These are phyloP conservation scores for Hydrangea macrophylla DNA, from an alignment of 148 eudicot genomes.

Conservation along the genomic window DNA sequence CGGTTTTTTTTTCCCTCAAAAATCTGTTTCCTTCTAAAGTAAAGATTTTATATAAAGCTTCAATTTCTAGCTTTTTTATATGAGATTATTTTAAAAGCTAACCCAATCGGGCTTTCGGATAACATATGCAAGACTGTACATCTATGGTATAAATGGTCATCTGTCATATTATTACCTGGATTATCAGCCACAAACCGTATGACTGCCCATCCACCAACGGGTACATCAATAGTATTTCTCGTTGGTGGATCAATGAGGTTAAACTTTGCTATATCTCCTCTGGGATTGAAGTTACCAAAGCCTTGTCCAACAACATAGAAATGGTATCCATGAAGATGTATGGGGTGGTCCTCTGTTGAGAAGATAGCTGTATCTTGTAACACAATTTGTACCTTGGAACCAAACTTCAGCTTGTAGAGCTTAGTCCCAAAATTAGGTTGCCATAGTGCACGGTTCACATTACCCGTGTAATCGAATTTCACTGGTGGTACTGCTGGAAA, in stretches of 20 bases:
- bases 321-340: constrained; percentile 50
- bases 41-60: too few species aligned
- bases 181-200: constrained; percentile 89
- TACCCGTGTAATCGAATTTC: constrained; percentile 67
- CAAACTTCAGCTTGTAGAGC: constrained; percentile 47
- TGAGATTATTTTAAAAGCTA: too few species aligned
- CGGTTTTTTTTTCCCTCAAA: too few species aligned
- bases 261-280: constrained; percentile 40
- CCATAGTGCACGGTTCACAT: constrained; percentile 59
- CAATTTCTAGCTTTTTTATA: too few species aligned
- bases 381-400: constrained; percentile 35
- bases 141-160: background rate
- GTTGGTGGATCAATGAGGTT: constrained; percentile 79
- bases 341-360: constrained; percentile 43
- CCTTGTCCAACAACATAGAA: constrained; percentile 44
- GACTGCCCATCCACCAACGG: constrained; percentile 92
- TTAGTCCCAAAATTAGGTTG: constrained; percentile 57
- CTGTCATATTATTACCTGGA: constrained; percentile 53
- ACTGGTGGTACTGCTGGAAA: constrained; percentile 67
- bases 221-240: constrained; percentile 82
- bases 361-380: constrained; percentile 41
- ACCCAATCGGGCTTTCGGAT: background rate
- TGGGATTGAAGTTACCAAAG: constrained; percentile 40
- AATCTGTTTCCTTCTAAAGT: too few species aligned
- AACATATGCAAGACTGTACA: background rate